These are phyloP conservation scores for Lumnitzera littorea DNA, from an alignment of 345 rosid species.

Conservation along the genomic window DNA sequence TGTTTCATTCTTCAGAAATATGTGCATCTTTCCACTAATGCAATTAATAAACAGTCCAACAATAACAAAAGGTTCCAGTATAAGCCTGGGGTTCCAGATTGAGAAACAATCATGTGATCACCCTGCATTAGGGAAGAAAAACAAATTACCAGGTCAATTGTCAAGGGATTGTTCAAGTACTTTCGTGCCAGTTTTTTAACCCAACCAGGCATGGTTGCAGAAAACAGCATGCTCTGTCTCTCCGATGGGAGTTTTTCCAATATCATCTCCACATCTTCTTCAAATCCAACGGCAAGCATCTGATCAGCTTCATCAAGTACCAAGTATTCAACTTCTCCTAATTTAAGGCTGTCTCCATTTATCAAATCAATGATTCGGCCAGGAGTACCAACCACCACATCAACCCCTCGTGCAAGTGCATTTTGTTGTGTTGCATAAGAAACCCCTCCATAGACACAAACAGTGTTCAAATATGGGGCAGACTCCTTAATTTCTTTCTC, in stretches of 20 bases:
- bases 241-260: conserved; percentile 77
- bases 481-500: conserved; percentile 94
- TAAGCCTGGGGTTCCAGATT: too few relatives aligned
- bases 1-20: too few relatives aligned
- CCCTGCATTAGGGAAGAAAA: not conserved
- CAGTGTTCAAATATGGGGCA: conserved; percentile 74
- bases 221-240: conserved; percentile 97
- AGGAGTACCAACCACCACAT: conserved; percentile 97
- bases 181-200: conserved; percentile 89
- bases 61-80: too few relatives aligned
- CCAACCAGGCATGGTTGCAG: conserved; percentile 99
- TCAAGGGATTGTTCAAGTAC: conserved; percentile 79
- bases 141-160: conserved; percentile 70
- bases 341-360: conserved; percentile 60
- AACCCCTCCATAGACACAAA: conserved; percentile 96
- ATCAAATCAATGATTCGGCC: conserved; percentile 90
- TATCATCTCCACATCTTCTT: conserved; percentile 86
- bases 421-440: conserved; percentile 70
- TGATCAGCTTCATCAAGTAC: conserved; percentile 99
- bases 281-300: conserved; percentile 99
- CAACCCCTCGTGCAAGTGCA: conserved; percentile 87
- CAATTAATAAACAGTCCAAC: too few relatives aligned
- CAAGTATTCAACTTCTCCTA: conserved; percentile 85
- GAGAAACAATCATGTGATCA: too few relatives aligned
- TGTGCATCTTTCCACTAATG: too few relatives aligned